Evolutionary conservation across 495 filamentous ascomycete species (phyloP).

Genomic region (Daldinia decipiens): DNA sequence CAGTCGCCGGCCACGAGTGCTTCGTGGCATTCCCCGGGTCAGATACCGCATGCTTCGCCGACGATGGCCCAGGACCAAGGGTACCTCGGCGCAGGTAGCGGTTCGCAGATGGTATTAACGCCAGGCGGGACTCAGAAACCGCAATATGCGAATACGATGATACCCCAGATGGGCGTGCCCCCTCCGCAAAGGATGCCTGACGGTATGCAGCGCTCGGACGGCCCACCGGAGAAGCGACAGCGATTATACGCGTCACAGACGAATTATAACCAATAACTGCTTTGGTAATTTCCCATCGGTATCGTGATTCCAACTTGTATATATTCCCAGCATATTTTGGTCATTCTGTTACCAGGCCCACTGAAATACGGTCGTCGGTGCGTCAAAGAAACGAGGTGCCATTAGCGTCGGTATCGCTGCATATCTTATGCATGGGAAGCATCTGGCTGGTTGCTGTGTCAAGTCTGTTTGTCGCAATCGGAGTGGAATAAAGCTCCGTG

Average conservation of each 20-base stretch:
- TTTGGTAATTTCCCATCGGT: constrained; percentile 7
- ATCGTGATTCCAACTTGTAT: constrained; percentile 40
- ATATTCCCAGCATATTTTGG: constrained; percentile 42
- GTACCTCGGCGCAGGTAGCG: constrained; percentile 53
- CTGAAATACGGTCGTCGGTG: constrained; percentile 25
- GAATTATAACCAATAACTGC: constrained; percentile 47
- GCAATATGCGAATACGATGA: constrained; percentile 48
- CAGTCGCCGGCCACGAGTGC: constrained; percentile 76
- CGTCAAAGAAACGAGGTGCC: constrained; percentile 14
- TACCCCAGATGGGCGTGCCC: constrained; percentile 48
- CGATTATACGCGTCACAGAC: constrained; percentile 53
- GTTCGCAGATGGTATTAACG: constrained; percentile 56
- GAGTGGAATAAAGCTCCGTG: constrained; percentile 33
- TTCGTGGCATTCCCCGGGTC: constrained; percentile 78
- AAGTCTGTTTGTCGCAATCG: constrained; percentile 24
- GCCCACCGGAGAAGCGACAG: constrained; percentile 51
- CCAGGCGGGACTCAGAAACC: constrained; percentile 55
- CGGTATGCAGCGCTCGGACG: constrained; percentile 45
- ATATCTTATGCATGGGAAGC: constrained; percentile 21
- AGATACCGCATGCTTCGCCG: constrained; percentile 71
- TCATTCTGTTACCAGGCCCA: constrained; percentile 16
- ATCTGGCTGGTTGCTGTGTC: constrained; percentile 19
- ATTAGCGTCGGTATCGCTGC: constrained; percentile 22
- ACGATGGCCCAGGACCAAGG: constrained; percentile 55
- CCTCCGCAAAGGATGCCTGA: constrained; percentile 47